phyloP scores from a whole-genome alignment of 768 basidiomycete genomes.

The Sutorius australiensis region DNA sequence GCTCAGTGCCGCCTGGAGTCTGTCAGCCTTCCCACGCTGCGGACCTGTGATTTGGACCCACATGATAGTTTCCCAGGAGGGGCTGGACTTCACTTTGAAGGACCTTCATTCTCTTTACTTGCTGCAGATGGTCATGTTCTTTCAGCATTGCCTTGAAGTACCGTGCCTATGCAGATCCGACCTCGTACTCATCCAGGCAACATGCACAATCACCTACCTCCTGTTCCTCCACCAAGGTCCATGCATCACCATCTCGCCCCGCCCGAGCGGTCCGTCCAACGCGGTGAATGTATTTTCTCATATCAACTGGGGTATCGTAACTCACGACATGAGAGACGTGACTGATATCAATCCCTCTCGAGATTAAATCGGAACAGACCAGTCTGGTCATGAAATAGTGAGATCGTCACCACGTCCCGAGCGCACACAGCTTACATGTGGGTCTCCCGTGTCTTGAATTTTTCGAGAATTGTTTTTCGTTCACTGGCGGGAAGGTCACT shows the following conservation, averaged over 20 bases:
- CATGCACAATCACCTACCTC: conserved; percentile 46
- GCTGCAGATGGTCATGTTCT: conserved; percentile 62
- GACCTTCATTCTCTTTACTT: conserved; percentile 66
- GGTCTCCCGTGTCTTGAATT: conserved; percentile 77
- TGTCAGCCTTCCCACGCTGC: conserved; percentile 1
- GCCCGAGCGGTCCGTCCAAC: conserved; percentile 96
- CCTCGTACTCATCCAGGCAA: background rate
- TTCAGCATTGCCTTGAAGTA: conserved; percentile 85
- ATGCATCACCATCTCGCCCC: conserved; percentile 82
- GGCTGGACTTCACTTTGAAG: conserved; percentile 55
- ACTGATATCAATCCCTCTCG: conserved; percentile 92
- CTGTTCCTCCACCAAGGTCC: conserved; percentile 95
- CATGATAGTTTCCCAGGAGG: conserved; percentile 65
- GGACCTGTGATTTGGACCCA: conserved; percentile 27
- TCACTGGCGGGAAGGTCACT: conserved; percentile 76
- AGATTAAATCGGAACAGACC: conserved; percentile 94
- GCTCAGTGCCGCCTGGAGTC: conserved; percentile 26
- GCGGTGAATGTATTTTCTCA: conserved; percentile 97
- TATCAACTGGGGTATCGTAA: conserved; percentile 96
- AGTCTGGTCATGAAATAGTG: conserved; percentile 48
- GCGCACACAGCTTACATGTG: conserved; percentile 59
- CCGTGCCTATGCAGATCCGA: conserved; percentile 52
- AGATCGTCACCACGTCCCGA: background rate
- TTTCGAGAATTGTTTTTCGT: conserved; percentile 70
- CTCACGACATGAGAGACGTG: conserved; percentile 91